phyloP scores from a whole-genome alignment of 179 eudicot genomes.

The Actinidia chinensis region DNA sequence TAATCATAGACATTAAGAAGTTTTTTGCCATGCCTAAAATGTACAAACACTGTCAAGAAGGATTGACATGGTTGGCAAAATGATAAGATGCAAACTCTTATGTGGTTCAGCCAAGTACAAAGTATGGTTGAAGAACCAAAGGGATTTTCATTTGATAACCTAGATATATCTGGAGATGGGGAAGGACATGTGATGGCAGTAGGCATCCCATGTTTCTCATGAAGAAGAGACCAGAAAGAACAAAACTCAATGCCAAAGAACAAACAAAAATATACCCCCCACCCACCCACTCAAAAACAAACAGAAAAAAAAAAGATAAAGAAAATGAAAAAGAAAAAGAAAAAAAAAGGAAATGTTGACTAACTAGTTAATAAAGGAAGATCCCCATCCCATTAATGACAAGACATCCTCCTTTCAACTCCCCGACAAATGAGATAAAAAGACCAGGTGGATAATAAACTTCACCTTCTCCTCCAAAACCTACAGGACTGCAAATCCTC shows the following conservation, averaged over 20 bases:
- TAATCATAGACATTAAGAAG: neutral
- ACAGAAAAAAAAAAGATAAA: neutral
- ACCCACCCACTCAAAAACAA: neutral
- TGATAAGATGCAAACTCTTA: neutral
- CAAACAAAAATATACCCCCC: neutral
- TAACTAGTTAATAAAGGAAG: neutral
- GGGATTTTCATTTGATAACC: too few relatives aligned
- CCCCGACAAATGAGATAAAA: neutral
- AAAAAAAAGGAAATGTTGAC: neutral
- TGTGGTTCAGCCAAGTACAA: neutral
- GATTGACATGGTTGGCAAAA: neutral
- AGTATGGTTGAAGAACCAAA: neutral
- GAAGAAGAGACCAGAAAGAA: neutral
- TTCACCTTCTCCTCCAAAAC: neutral
- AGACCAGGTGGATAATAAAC: conserved; percentile 1
- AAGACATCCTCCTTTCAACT: neutral
- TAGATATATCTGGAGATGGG: neutral
- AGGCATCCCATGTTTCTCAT: neutral
- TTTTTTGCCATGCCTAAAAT: neutral
- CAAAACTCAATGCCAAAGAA: neutral
- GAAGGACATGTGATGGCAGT: neutral
- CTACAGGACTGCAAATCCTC: neutral
- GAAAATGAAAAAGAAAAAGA: neutral
- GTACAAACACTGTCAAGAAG: neutral
- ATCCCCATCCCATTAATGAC: neutral